Base-by-base conservation (phyloP, 768 basidiomycete species). In the Kwoniella sp. region DNA sequence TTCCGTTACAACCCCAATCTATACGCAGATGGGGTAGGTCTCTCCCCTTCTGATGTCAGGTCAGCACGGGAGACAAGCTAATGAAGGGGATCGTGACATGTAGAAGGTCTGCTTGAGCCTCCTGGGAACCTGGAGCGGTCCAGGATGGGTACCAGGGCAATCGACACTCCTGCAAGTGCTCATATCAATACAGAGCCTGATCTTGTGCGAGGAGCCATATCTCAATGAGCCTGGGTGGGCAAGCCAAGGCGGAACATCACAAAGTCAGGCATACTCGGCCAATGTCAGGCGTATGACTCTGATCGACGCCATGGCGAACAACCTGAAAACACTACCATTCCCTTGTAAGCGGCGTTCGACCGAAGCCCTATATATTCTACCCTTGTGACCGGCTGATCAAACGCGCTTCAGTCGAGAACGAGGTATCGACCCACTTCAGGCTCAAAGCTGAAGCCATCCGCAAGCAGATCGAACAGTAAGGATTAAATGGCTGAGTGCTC, bases 151-250 rank as follows among this genome's bases (percentile, higher is more conserved):
- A 37, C 67, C 89, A 2, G 91, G 92, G 20, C 86, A 84, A 69
- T 91, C 88, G 6, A 95, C 91, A 5, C 75, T 96, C 42, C 79
- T 93, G 3, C 91, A 93, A 78, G 84, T 92, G 31, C 79, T 96
- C 34, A 87, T 95, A 32, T 92, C 90, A 14, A 92, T 96, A 27
- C 92, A 95, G 77, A 89, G 88, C 14, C 89, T 96, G 88, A 93
- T 95, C 60, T 77, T 95, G 22, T 91, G 87, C 57, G 92, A 93
- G 17, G 91, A 90, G 64, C 88, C 92, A 8, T 93, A 91, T 70
- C 73, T 90, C 55, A 93, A 93, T 60, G 91, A 96, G 71, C 91
- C 91, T 17, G 89, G 59, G 19, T 67, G 59, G 62, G 59, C 58
- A 10, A 39, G 37, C 7, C 20, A 38, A 10, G 53, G 27, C 20